Conservation (phyloP, 176 grass and related monocot genomes). For the Carex myosuroides region DNA sequence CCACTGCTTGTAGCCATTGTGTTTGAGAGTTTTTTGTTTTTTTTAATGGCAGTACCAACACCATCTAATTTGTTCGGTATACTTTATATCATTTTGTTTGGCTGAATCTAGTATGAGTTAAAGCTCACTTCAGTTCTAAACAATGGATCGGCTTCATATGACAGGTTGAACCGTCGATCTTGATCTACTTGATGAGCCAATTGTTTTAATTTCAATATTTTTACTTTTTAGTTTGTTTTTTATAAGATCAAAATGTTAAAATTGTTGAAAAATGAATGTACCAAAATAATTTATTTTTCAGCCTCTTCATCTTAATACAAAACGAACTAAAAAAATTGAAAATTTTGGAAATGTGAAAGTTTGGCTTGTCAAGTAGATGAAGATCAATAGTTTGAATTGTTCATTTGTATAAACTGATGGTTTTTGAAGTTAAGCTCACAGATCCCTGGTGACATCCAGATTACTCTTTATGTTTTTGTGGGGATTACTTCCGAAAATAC, state of each 20-base stretch:
- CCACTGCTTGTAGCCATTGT: not conserved
- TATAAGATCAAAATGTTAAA: not conserved
- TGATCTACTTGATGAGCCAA: not conserved
- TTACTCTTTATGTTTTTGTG: not conserved
- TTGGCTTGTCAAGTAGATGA: not conserved
- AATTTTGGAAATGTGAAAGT: not conserved
- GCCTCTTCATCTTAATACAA: not conserved
- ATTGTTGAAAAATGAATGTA: not conserved
- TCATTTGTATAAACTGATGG: not conserved
- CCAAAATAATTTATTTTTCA: not conserved
- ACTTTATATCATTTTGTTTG: not conserved
- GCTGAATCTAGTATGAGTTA: not conserved
- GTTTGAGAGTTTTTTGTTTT: not conserved
- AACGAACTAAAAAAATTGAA: not conserved
- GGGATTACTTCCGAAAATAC: not conserved
- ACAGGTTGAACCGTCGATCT: not conserved
- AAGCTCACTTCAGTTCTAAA: not conserved
- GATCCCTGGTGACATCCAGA: not conserved
- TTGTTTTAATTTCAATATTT: not conserved
- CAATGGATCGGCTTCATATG: not conserved
- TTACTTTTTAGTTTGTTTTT: not conserved
- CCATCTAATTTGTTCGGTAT: not conserved
- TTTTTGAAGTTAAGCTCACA: not conserved
- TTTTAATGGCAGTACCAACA: not conserved
- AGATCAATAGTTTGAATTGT: not conserved